These are phyloP conservation scores for Erodium chrysanthum DNA, from an alignment of 441 rosid species.

Conservation along the genomic window DNA sequence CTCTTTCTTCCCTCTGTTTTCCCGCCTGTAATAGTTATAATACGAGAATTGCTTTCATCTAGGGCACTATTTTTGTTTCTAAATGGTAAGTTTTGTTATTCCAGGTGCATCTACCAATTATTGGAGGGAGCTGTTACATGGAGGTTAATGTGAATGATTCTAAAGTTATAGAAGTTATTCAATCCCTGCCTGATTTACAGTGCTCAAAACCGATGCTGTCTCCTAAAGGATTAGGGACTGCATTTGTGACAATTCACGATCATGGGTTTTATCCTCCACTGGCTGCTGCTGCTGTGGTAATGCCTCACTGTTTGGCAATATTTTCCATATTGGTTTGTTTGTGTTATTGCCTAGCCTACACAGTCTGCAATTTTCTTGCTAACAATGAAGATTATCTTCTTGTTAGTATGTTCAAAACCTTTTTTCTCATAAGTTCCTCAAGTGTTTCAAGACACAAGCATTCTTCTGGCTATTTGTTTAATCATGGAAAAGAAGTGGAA, in stretches of 20 bases:
- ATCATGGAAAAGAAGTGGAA: not conserved
- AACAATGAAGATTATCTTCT: not conserved
- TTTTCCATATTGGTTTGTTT: conserved; percentile 1
- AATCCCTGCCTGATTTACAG: conserved; percentile 55
- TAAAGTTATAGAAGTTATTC: conserved; percentile 66
- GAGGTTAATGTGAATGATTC: conserved; percentile 78
- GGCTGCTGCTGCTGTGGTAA: conserved; percentile 75
- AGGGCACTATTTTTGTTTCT: not conserved
- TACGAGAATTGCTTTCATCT: not conserved
- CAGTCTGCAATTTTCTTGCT: not conserved
- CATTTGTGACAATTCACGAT: conserved; percentile 65
- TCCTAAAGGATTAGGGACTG: conserved; percentile 80
- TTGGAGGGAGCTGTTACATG: conserved; percentile 90
- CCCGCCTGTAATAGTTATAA: not conserved
- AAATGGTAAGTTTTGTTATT: conserved; percentile 11
- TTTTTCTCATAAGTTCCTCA: not conserved
- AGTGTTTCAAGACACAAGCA: not conserved
- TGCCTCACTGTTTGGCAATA: not conserved
- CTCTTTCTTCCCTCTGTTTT: not conserved
- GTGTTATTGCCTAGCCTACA: not conserved
- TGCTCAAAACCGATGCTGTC: conserved; percentile 64
- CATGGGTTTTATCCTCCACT: conserved; percentile 71
- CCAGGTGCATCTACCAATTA: conserved; percentile 75
- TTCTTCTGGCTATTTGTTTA: conserved; percentile 11
- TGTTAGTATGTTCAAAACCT: not conserved